Evolutionary conservation across 2,329 filamentous ascomycete species (phyloP).

Genomic region (Mycogone perniciosa): DNA sequence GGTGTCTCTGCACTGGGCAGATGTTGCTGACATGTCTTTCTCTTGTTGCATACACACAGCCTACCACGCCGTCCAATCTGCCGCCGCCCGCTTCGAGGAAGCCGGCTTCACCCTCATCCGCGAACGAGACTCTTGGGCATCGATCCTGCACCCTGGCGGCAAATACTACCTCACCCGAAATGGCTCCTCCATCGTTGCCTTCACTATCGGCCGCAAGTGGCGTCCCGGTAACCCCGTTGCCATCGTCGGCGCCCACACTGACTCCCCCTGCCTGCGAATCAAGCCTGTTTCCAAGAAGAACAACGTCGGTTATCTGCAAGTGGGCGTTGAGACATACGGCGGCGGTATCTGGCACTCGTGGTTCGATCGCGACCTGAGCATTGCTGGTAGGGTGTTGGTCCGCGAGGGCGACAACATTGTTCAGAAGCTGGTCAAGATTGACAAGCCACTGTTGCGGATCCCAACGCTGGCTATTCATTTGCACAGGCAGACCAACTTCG

Average conservation of each 20-base stretch:
- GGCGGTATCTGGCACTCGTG: slow-evolving; percentile 97
- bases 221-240: slow-evolving; percentile 82
- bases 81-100: slow-evolving; percentile 67
- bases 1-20: neutral
- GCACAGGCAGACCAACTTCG: slow-evolving; percentile 76
- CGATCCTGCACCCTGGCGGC: slow-evolving; percentile 72
- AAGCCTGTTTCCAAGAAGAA: slow-evolving; percentile 92
- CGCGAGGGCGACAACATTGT: slow-evolving; percentile 65
- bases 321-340: slow-evolving; percentile 94
- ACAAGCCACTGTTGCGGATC: slow-evolving; percentile 83
- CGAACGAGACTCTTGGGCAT: slow-evolving; percentile 85
- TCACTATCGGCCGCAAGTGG: slow-evolving; percentile 87
- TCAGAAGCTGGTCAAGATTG: slow-evolving; percentile 82
- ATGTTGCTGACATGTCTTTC: slow-evolving; percentile 15
- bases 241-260: slow-evolving; percentile 94
- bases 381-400: slow-evolving; percentile 84
- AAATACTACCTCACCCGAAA: slow-evolving; percentile 97
- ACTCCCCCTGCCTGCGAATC: slow-evolving; percentile 84
- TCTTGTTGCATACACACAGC: slow-evolving; percentile 47
- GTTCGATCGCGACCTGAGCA: slow-evolving; percentile 92
- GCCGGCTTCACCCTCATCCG: slow-evolving; percentile 84
- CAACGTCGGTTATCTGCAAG: slow-evolving; percentile 81
- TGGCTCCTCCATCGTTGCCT: slow-evolving; percentile 84
- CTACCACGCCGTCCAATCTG: slow-evolving; percentile 84
- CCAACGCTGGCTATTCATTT: slow-evolving; percentile 93